Evolutionary conservation across 2,329 filamentous ascomycete species (phyloP), one percentile per base, ranked within the genome.

Genomic region (Sphaceloma murrayae): DNA sequence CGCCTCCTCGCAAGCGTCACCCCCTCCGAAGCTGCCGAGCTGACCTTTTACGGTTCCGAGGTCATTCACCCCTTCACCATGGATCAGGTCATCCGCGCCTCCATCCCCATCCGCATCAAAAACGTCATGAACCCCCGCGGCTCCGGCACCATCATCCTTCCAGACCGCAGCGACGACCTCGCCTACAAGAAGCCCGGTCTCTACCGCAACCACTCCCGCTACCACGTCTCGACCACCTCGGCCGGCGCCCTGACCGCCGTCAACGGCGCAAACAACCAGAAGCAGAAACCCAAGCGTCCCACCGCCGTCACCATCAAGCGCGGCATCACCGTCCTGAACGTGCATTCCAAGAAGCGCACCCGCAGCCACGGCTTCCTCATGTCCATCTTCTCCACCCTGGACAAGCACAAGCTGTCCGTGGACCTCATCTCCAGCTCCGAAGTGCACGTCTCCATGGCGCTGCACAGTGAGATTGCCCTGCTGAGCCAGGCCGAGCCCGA

Each of bases 21-120:
- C 3, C 91, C 91, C 0, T 82, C 86, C 7, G 91, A 98, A 65
- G 91, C 91, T 2, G 89, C 91, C 9, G 91, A 98, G 64, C 70
- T 98, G 67, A 96, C 91, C 16, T 74, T 72, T 52, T 73, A 73
- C 52, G 70, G 70, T 47, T 71, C 88, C 49, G 91, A 98, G 63
- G 91, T 98, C 59, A 98, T 98, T 54, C 91, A 98, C 62, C 91
- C 94, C 52, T 82, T 95, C 60, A 98, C 91, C 56, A 96, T 98
- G 88, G 89, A 96, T 66, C 91, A 96, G 65, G 76, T 80, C 46
- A 79, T 80, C 49, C 72, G 70, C 56, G 85, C 85, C 1, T 80
- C 81, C 42, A 91, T 91, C 56, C 83, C 80, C 11, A 88, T 91
- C 56, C 82, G 85, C 52, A 91, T 91, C 67, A 91, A 91, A 70